A percentile compares a stretch with the other conserved stretches of the same genome.
phyloP scores from a whole-genome alignment of 2,329 filamentous ascomycete genomes.

The Penicillium sp. region DNA sequence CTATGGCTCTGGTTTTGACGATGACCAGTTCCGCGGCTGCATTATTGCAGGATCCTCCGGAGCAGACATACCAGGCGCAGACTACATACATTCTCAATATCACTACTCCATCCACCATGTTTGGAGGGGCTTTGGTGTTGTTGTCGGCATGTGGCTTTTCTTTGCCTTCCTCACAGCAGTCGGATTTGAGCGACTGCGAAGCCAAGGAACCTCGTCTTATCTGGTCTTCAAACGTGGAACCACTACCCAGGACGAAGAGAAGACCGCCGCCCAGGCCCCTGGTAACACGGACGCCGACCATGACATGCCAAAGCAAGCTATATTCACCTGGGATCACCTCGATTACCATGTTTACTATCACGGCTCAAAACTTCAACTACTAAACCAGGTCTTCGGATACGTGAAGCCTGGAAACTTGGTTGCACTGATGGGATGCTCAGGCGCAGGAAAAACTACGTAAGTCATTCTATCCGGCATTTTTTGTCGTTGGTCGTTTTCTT shows the following conservation, averaged over 20 bases:
- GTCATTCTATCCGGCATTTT: too few species aligned
- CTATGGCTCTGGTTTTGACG: conserved; percentile 64
- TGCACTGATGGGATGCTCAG: conserved; percentile 51
- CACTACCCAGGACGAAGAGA: background rate
- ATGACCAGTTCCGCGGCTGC: conserved; percentile 68
- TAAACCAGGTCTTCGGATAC: conserved; percentile 45
- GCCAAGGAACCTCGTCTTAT: background rate
- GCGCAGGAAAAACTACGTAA: conserved; percentile 63
- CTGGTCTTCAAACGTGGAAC: background rate
- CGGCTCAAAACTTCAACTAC: conserved; percentile 22
- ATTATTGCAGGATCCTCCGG: background rate
- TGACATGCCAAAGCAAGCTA: background rate
- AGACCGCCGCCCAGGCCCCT: background rate
- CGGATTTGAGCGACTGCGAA: background rate
- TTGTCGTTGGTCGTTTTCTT: too few species aligned
- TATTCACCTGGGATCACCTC: background rate
- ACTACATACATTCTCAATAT: background rate
- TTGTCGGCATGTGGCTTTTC: background rate
- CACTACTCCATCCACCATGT: background rate
- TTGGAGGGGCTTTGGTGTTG: conserved; percentile 5
- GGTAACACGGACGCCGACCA: too few species aligned
- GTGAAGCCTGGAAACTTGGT: conserved; percentile 47
- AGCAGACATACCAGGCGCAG: background rate
- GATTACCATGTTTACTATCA: background rate
- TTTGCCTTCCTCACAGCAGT: background rate